Evolutionary conservation across 2,329 filamentous ascomycete species (phyloP), one percentile per base, ranked within the genome.

Genomic region (Trichoderma oligosporum): DNA sequence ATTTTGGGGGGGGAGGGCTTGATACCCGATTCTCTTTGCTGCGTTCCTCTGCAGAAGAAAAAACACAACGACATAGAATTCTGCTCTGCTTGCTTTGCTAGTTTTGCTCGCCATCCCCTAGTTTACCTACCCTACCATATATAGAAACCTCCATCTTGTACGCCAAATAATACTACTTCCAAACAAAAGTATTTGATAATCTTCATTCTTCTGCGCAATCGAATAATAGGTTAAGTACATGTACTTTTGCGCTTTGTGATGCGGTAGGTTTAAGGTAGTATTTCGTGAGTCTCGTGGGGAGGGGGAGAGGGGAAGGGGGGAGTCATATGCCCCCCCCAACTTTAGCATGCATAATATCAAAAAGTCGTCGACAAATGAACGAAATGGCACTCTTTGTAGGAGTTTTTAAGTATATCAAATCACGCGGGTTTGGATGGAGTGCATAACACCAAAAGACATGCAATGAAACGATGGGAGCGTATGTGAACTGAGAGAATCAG

Each of bases 11-110:
- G 31, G 33, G 46, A 22, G 16, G 27, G n/a, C 6, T 55, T 24
- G 52, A 55, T 55, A 55, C 52, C 52, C 52, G 41, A 55, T 46
- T 31, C 52, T 33, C 41, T 39, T 29, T 29, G 42, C 51, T 20
- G 29, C 52, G 22, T 46, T 55, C 24, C 39, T 22, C 24, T 31
- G 5, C 11, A 31, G 27, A 31, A 11, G n/a, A n/a, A n/a, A n/a
- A n/a, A n/a, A n/a, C n/a, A n/a, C n/a, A n/a, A 18, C 38, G 18
- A 53, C 18, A 44, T 54, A 54, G 49, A 54, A 44, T 7, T 27
- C 18, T 31, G 36, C 35, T 44, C 24, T 45, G 14, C 4, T 12
- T 45, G 24, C n/a, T 45, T 29, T 16, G n/a, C n/a, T n/a, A n/a
- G n/a, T n/a, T n/a, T n/a, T n/a, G n/a, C n/a, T 29, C 24, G 11